Evolutionary conservation across 805 yeast genomes (phyloP).

Genomic region (Metschnikowia kofuensis): DNA sequence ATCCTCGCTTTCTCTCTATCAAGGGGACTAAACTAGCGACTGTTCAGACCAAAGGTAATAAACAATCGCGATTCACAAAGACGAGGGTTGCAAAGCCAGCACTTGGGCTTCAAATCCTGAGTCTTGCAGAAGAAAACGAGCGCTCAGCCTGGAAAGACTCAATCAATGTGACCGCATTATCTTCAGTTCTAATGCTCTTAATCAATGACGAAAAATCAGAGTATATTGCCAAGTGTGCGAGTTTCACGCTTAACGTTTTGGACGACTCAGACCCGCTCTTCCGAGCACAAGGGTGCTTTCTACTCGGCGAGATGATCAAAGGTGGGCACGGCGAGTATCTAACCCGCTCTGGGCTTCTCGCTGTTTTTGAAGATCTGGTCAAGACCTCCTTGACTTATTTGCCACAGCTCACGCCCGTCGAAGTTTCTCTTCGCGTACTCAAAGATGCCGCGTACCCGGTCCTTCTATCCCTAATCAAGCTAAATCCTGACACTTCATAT

Average conservation of each 20-base stretch:
- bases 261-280: conserved; percentile 31
- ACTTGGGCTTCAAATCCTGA: conserved; percentile 14
- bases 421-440: conserved; percentile 21
- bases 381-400: conserved; percentile 26
- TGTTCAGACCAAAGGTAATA: neutral
- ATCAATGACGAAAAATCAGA: conserved; percentile 1
- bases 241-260: conserved; percentile 33
- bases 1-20: conserved; percentile 4
- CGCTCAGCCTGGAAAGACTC: conserved; percentile 29
- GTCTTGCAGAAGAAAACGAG: conserved; percentile 20
- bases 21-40: conserved; percentile 1
- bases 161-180: conserved; percentile 20
- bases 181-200: conserved; percentile 27
- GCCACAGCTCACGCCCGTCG: conserved; percentile 25
- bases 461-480: conserved; percentile 11
- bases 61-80: neutral
- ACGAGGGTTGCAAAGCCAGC: conserved; percentile 15
- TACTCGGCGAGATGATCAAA: conserved; percentile 18
- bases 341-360: conserved; percentile 25
- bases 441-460: conserved; percentile 22
- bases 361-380: conserved; percentile 25
- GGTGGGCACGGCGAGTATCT: conserved; percentile 11
- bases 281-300: conserved; percentile 25
- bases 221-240: conserved; percentile 20
- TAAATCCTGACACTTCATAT: conserved; percentile 5